Evolutionary conservation across 2,329 filamentous ascomycete species (phyloP).

Genomic region (Mollisiaceae sp.): DNA sequence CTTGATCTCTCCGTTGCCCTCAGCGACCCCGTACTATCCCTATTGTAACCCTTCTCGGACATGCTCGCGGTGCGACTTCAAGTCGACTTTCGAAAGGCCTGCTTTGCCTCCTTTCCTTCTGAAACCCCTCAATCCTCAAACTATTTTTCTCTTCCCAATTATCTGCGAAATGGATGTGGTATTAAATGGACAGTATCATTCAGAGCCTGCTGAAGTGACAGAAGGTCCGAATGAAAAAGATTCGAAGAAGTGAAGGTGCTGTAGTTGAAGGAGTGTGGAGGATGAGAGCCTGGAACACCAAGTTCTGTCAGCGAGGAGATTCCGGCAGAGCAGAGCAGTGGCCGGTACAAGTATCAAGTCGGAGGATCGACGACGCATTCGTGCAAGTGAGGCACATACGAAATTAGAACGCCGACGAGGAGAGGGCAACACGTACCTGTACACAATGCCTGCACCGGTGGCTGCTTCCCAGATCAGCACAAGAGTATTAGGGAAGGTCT

Average conservation of each 20-base stretch:
- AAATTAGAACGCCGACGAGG: constrained; percentile 17
- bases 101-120: constrained; percentile 21
- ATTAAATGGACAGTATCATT: constrained; percentile 40
- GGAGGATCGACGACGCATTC: constrained; percentile 28
- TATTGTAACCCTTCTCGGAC: constrained; percentile 35
- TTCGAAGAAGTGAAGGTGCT: constrained; percentile 31
- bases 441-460: constrained; percentile 44
- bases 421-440: constrained; percentile 35
- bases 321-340: constrained; percentile 9
- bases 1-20: constrained; percentile 72
- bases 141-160: constrained; percentile 26
- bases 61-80: constrained; percentile 36
- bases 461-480: constrained; percentile 36
- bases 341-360: constrained; percentile 16
- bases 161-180: constrained; percentile 25
- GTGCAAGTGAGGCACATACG: constrained; percentile 28
- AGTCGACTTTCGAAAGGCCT: constrained; percentile 33
- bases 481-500: constrained; percentile 30
- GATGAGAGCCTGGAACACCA: constrained; percentile 36
- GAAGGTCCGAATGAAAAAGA: constrained; percentile 35
- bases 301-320: constrained; percentile 29
- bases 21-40: constrained; percentile 42
- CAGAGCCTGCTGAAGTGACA: constrained; percentile 45
- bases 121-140: constrained; percentile 20
- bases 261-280: constrained; percentile 35